phyloP scores from a whole-genome alignment of 805 yeast species.

The Clavispora santaluciae region DNA sequence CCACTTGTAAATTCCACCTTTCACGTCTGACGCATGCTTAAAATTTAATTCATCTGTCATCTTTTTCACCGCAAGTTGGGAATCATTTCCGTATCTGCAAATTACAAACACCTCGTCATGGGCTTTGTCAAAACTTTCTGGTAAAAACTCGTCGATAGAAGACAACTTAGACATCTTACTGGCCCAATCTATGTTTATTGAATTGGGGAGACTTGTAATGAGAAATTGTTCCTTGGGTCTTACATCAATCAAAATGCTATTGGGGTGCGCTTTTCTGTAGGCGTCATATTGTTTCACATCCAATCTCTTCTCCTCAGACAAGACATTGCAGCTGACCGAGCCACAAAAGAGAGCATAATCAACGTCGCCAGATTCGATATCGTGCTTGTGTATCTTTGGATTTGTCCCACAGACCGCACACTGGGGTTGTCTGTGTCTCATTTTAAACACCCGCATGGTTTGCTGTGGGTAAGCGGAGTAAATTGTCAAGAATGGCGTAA shows the following conservation, averaged over 20 bases:
- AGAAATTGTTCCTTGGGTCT: slow-evolving; percentile 74
- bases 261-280: slow-evolving; percentile 11
- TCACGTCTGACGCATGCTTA: slow-evolving; percentile 54
- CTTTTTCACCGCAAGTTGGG: slow-evolving; percentile 65
- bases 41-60: slow-evolving; percentile 49
- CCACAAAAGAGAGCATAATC: slow-evolving; percentile 82
- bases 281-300: slow-evolving; percentile 34
- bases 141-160: slow-evolving; percentile 18
- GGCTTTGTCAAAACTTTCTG: slow-evolving; percentile 15
- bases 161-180: slow-evolving; percentile 29
- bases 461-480: slow-evolving; percentile 68
- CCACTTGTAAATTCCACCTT: slow-evolving; percentile 77
- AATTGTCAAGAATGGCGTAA: slow-evolving; percentile 63
- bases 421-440: slow-evolving; percentile 58
- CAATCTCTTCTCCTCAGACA: slow-evolving; percentile 44
- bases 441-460: slow-evolving; percentile 66
- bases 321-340: slow-evolving; percentile 38
- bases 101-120: slow-evolving; percentile 47
- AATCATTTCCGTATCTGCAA: slow-evolving; percentile 90
- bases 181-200: slow-evolving; percentile 62
- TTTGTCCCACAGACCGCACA: slow-evolving; percentile 64
- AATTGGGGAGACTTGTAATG: slow-evolving; percentile 54
- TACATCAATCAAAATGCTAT: slow-evolving; percentile 60
- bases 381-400: slow-evolving; percentile 45
- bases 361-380: slow-evolving; percentile 43